Evolutionary conservation across 2,329 filamentous ascomycete species (phyloP), one percentile per base, ranked within the genome.

Genomic region (Didymella sp.): DNA sequence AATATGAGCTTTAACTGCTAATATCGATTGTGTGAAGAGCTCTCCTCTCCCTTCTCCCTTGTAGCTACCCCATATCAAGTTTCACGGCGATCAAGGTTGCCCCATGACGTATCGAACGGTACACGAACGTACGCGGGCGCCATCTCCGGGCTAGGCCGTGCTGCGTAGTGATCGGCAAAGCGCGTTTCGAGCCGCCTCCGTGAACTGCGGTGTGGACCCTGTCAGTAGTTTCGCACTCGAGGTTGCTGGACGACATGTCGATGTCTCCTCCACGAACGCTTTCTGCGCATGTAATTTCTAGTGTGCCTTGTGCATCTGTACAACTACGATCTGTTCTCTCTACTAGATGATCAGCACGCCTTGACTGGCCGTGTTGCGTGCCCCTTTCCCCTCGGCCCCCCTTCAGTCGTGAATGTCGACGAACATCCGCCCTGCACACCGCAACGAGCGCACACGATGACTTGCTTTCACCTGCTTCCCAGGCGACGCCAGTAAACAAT

Each of bases 391-490:
- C 52, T 40, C 50, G 48, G 40, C 53, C 43, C 57, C 55, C 51
- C 47, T 47, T 58, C 51, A 53, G 30, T 47, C 51, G 62, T 60
- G 59, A 60, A 64, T 64, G 62, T 61, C 57, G 45, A 67, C 56
- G 35, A 54, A 57, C 58, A 58, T 43, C 46, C 53, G 46, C 47
- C 52, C 49, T 58, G 40, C 57, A 61, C 59, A 63, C 64, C 54
- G 63, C 61, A 66, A 59, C 58, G 59, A 64, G 59, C 49, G 53
- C 57, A 59, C 60, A 59, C 61, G 19, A 70, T 71, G 68, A 69
- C 45, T 55, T 30, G 47, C 63, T 55, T 68, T 71, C 69, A 72
- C 71, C 56, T 60, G 48, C 40, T 50, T 50, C 49, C 59, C 51
- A 43, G 58, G 64, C 56, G 60, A 58, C 56, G 44, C 59, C 50